These are phyloP conservation scores for Knufia fluminis DNA, from an alignment of 2,329 filamentous ascomycete species.

Conservation along the genomic window DNA sequence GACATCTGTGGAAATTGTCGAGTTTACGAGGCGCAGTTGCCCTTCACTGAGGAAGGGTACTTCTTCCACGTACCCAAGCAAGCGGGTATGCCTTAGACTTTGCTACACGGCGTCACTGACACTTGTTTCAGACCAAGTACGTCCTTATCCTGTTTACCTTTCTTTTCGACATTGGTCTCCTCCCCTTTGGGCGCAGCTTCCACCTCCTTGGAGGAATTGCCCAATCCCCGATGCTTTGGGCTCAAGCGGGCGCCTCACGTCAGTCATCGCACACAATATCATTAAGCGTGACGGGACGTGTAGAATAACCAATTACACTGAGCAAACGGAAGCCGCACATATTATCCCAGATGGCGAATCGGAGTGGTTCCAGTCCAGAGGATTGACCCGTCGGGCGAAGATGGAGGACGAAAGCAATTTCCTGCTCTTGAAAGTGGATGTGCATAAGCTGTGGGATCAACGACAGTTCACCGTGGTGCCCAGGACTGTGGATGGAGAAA, in stretches of 20 bases:
- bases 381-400: too few relatives aligned
- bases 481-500: not conserved
- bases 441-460: slow-evolving; percentile 3
- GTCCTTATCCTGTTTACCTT: too few relatives aligned
- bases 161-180: too few relatives aligned
- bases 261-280: not conserved
- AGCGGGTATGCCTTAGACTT: not conserved
- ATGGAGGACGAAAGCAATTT: too few relatives aligned
- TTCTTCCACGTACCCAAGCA: slow-evolving; percentile 4
- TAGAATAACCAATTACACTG: not conserved
- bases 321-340: not conserved
- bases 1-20: not conserved
- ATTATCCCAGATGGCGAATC: not conserved
- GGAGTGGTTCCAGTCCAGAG: not conserved
- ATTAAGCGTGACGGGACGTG: not conserved
- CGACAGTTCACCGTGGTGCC: not conserved
- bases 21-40: not conserved
- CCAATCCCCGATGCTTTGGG: not conserved
- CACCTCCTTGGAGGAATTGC: too few relatives aligned
- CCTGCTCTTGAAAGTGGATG: not conserved
- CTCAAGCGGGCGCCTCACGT: not conserved
- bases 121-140: too few relatives aligned
- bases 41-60: slow-evolving; percentile 1
- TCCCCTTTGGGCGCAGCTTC: too few relatives aligned
- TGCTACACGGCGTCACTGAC: too few relatives aligned